Evolutionary conservation across 768 basidiomycete genomes (phyloP), one percentile per base, ranked within the genome.

Genomic region (Termitomyces heimii): DNA sequence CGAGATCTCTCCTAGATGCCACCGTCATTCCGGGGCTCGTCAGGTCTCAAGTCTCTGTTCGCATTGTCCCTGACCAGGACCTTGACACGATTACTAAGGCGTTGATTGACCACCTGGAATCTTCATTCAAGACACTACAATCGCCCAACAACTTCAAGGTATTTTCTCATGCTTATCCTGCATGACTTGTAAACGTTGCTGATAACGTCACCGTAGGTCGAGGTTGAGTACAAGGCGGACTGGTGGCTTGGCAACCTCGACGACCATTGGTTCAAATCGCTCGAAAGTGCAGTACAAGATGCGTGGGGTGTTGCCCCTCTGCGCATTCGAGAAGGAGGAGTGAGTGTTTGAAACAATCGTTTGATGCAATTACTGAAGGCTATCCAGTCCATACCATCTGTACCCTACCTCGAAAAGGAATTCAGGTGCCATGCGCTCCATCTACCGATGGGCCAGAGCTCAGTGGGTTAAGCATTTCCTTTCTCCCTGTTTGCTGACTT

Each of bases 171-270:
- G n/a, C 29, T 22, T 32, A 12, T 48, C 18, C 7, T 10, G 31
- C 52, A 24, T 31, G 24, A 34, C 34, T n/a, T 16, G 40, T 37
- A 13, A 16, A 18, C 1, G 5, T 53, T 14, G 20, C 39, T 32
- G 44, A 14, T 24, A 34, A 22, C 59, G 18, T 57, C 22, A 32
- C 16, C 20, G 31, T 61, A 94, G 92, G 78, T 95, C 61, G 78
- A 75, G 20, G 83, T 97, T 53, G 84, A 89, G 43, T 89, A 92
- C 58, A 87, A 82, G 2, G 94, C 94, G 0, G 88, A 94, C 65
- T 98, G 95, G 95, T 99, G 96, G 96, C 78, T 99, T 2, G 94
- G 95, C 0, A 84, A 89, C 54, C 79, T 96, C 40, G 83, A 92
- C 54, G 87, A 88, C 57, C 80, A 80, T 4, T 97, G 91, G 85